Conservation (phyloP, 352 stramenopile genomes). For the Globisporangium polare region DNA sequence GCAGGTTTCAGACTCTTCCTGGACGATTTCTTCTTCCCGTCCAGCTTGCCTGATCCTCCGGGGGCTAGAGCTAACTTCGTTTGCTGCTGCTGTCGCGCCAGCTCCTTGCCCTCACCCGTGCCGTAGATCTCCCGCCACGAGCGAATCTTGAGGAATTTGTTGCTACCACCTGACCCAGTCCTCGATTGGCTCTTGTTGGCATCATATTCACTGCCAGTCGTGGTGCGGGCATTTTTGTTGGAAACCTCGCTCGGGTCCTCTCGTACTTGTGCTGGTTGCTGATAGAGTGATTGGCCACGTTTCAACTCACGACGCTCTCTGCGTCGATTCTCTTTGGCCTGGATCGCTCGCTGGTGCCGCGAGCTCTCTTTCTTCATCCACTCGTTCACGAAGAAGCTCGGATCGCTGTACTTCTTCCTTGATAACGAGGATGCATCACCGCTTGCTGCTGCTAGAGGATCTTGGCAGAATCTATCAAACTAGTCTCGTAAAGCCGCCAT, state of each 20-base stretch:
- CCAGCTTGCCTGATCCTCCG: conserved; percentile 19
- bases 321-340: conserved; percentile 29
- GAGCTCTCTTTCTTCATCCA: conserved; percentile 46
- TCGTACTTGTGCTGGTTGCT: conserved; percentile 10
- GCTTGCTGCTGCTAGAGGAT: not conserved
- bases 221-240: conserved; percentile 13
- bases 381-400: conserved; percentile 55
- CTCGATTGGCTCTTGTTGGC: conserved; percentile 10
- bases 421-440: conserved; percentile 15
- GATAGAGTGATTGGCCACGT: not conserved
- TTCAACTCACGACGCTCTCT: conserved; percentile 14
- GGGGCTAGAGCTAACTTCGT: not conserved
- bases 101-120: conserved; percentile 54
- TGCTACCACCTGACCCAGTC: conserved; percentile 15
- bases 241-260: conserved; percentile 19
- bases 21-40: conserved; percentile 11
- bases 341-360: conserved; percentile 27
- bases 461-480: conserved; percentile 34
- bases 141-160: conserved; percentile 53
- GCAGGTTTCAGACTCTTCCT: conserved; percentile 15
- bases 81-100: conserved; percentile 25
- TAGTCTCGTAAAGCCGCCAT: too few species aligned
- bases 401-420: conserved; percentile 56
- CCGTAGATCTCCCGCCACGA: conserved; percentile 65
- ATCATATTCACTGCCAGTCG: not conserved